Evolutionary conservation across 495 filamentous ascomycete species (phyloP).

Genomic region (Usnea hakonensis): DNA sequence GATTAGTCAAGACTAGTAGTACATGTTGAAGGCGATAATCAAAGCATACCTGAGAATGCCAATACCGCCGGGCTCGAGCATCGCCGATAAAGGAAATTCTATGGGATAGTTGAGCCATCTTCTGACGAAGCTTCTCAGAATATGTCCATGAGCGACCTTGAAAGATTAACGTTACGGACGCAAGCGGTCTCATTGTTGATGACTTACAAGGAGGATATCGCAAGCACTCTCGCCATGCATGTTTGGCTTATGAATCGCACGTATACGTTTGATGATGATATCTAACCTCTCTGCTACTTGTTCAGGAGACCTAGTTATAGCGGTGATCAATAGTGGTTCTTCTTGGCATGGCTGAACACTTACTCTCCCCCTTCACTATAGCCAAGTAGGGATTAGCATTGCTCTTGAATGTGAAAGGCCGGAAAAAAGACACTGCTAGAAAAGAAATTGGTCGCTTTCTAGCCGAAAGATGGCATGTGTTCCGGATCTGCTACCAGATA

Average conservation of each 20-base stretch:
- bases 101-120: constrained; percentile 63
- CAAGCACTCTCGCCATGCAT: constrained; percentile 42
- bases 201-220: constrained; percentile 39
- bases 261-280: constrained; percentile 58
- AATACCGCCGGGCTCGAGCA: constrained; percentile 71
- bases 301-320: constrained; percentile 30
- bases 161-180: background rate
- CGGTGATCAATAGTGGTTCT: background rate
- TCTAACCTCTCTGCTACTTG: constrained; percentile 59
- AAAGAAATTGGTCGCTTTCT: no score
- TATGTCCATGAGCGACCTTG: constrained; percentile 63
- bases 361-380: constrained; percentile 47
- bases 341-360: constrained; percentile 9
- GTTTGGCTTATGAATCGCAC: constrained; percentile 38
- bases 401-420: no score
- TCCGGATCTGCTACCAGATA: no score
- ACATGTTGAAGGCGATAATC: background rate
- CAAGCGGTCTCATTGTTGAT: background rate
- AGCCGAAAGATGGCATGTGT: no score
- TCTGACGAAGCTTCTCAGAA: constrained; percentile 70
- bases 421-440: no score
- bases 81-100: constrained; percentile 54
- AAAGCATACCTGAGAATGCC: constrained; percentile 50
- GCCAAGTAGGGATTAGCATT: no score
- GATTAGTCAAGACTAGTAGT: background rate